phyloP scores from a whole-genome alignment of 805 yeast genomes.

The Maudiozyma serrabonitensis region DNA sequence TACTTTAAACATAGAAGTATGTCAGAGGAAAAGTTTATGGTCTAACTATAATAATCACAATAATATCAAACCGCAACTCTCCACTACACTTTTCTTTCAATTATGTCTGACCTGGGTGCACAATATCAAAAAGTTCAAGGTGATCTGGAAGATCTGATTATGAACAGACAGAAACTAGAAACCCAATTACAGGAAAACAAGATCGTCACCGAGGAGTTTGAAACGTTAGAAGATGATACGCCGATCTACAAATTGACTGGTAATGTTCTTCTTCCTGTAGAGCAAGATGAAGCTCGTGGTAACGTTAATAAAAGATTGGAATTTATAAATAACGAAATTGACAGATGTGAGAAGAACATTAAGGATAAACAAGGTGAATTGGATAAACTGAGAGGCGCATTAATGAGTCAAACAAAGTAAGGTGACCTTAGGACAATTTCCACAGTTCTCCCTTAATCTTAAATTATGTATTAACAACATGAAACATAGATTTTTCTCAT shows the following conservation, averaged over 20 bases:
- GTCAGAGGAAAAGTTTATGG: too few species aligned
- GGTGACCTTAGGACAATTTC: constrained; percentile 11
- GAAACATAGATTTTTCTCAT: too few species aligned
- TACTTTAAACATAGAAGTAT: too few species aligned
- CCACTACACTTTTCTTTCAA: not conserved
- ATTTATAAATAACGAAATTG: constrained; percentile 71
- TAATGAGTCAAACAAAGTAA: constrained; percentile 32
- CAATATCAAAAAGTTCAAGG: constrained; percentile 37
- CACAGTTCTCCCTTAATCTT: too few species aligned
- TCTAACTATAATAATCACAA: too few species aligned
- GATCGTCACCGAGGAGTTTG: constrained; percentile 79
- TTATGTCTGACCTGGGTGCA: constrained; percentile 17
- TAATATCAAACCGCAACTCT: too few species aligned
- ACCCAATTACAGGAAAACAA: constrained; percentile 91
- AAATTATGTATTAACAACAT: too few species aligned
- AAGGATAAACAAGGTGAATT: constrained; percentile 43
- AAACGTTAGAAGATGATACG: constrained; percentile 50
- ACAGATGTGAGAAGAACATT: constrained; percentile 64
- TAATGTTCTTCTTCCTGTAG: constrained; percentile 86
- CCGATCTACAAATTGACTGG: constrained; percentile 86
- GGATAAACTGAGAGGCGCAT: constrained; percentile 49
- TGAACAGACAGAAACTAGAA: constrained; percentile 77
- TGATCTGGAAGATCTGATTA: constrained; percentile 42
- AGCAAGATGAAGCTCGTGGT: constrained; percentile 64
- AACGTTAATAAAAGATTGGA: constrained; percentile 87